phyloP scores from a whole-genome alignment of 2,329 filamentous ascomycete species.

The Coniella lustricola region DNA sequence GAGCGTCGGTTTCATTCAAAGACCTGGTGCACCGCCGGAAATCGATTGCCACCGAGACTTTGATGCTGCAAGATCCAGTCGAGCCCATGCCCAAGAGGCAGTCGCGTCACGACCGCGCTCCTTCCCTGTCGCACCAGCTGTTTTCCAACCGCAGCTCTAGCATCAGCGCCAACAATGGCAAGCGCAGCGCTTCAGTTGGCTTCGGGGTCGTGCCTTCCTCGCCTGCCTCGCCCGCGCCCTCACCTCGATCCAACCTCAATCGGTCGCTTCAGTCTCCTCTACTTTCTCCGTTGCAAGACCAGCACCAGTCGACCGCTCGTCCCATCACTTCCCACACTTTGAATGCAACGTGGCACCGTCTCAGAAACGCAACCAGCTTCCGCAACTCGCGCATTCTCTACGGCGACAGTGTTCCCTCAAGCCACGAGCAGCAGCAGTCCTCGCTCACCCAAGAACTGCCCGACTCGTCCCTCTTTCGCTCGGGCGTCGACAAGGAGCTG shows the following conservation, averaged over 20 bases:
- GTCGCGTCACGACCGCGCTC: slow-evolving; percentile 9
- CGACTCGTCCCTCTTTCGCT: slow-evolving; percentile 30
- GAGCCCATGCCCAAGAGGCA: slow-evolving; percentile 18
- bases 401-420: slow-evolving; percentile 27
- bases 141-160: not conserved
- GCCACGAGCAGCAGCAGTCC: slow-evolving; percentile 8
- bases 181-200: slow-evolving; percentile 13
- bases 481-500: slow-evolving; percentile 45
- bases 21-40: slow-evolving; percentile 44
- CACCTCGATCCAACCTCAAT: not conserved
- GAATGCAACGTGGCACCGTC: slow-evolving; percentile 14
- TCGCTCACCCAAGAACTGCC: slow-evolving; percentile 7
- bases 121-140: slow-evolving; percentile 11
- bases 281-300: slow-evolving; percentile 19
- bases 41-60: slow-evolving; percentile 27
- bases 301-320: slow-evolving; percentile 6
- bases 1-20: slow-evolving; percentile 49
- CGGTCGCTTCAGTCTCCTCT: not conserved
- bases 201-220: not conserved
- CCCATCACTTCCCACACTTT: slow-evolving; percentile 39
- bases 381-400: slow-evolving; percentile 41
- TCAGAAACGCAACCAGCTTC: slow-evolving; percentile 15
- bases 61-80: slow-evolving; percentile 6
- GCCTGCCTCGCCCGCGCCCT: not conserved
- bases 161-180: slow-evolving; percentile 9